Conservation (phyloP, 371 early-diverging fungal genomes). For the Spraguea lophii region DNA sequence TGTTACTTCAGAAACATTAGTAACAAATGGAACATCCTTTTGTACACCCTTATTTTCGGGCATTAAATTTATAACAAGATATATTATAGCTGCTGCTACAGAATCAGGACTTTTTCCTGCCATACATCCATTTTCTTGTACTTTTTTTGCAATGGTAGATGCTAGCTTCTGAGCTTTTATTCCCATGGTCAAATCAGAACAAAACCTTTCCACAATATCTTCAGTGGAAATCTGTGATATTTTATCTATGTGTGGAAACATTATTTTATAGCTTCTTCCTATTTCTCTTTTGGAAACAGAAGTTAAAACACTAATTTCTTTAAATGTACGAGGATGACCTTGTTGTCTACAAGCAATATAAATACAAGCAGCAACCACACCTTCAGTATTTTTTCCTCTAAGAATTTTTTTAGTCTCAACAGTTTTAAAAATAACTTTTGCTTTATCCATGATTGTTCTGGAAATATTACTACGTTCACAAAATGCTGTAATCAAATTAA, state of each 20-base stretch:
- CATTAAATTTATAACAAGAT: slow-evolving; percentile 42
- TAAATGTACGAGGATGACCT: slow-evolving; percentile 73
- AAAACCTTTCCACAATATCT: slow-evolving; percentile 49
- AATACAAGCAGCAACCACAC: slow-evolving; percentile 80
- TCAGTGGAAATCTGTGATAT: slow-evolving; percentile 38
- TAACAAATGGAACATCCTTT: slow-evolving; percentile 42
- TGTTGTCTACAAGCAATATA: slow-evolving; percentile 81
- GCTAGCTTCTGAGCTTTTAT: slow-evolving; percentile 44
- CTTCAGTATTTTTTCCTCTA: slow-evolving; percentile 66
- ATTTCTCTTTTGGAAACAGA: slow-evolving; percentile 52
- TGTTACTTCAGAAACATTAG: slow-evolving; percentile 47
- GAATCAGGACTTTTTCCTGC: slow-evolving; percentile 47
- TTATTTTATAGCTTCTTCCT: slow-evolving; percentile 45
- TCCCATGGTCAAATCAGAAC: slow-evolving; percentile 44
- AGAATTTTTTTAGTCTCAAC: slow-evolving; percentile 61
- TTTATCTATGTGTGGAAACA: slow-evolving; percentile 43
- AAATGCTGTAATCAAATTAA: slow-evolving; percentile 69
- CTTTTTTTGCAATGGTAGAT: slow-evolving; percentile 26
- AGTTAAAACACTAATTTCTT: slow-evolving; percentile 78
- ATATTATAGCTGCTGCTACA: slow-evolving; percentile 47
- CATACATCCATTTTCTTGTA: slow-evolving; percentile 34
- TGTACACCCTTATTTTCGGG: slow-evolving; percentile 37
- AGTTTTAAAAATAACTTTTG: slow-evolving; percentile 72
- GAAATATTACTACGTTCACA: slow-evolving; percentile 67
- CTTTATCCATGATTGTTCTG: slow-evolving; percentile 63